These are phyloP conservation scores for Antitrichia curtipendula DNA, from an alignment of 225 moss, liverwort and hornwort genomes.

Conservation along the genomic window DNA sequence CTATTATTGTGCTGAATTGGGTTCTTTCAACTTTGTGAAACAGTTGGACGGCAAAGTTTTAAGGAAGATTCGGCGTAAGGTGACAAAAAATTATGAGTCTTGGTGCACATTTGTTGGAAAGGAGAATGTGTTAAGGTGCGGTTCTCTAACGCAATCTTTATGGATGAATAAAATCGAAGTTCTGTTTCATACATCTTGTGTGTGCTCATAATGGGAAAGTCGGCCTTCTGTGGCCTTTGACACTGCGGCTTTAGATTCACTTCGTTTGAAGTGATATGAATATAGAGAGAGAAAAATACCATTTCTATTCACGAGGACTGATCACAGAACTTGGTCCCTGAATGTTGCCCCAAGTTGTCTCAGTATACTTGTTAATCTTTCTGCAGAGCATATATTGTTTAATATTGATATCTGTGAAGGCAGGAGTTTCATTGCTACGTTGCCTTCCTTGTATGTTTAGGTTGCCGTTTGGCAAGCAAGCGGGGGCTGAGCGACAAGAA, in stretches of 20 bases:
- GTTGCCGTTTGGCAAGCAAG: constrained; percentile 51
- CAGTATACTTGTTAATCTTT: background rate
- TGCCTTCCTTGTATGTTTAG: constrained; percentile 27
- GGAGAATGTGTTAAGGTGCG: constrained; percentile 46
- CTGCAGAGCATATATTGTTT: background rate
- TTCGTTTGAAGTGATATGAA: background rate
- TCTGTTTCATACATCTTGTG: background rate
- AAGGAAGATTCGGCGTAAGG: constrained; percentile 55
- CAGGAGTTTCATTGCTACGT: background rate
- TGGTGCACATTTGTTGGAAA: constrained; percentile 79
- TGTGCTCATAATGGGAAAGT: background rate
- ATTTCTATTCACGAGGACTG: background rate
- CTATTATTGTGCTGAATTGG: background rate
- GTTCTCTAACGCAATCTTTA: background rate
- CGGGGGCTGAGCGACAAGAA: constrained; percentile 63
- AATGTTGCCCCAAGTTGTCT: background rate
- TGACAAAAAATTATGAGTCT: constrained; percentile 80
- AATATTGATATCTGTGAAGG: background rate
- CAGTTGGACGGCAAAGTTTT: constrained; percentile 70
- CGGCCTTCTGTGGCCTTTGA: background rate
- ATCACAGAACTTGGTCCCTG: background rate
- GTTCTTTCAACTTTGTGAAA: constrained; percentile 5
- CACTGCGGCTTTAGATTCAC: background rate
- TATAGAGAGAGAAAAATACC: background rate
- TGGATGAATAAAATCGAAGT: background rate